Conservation (phyloP, 345 rosid genomes). For the Ceriops tagal region DNA sequence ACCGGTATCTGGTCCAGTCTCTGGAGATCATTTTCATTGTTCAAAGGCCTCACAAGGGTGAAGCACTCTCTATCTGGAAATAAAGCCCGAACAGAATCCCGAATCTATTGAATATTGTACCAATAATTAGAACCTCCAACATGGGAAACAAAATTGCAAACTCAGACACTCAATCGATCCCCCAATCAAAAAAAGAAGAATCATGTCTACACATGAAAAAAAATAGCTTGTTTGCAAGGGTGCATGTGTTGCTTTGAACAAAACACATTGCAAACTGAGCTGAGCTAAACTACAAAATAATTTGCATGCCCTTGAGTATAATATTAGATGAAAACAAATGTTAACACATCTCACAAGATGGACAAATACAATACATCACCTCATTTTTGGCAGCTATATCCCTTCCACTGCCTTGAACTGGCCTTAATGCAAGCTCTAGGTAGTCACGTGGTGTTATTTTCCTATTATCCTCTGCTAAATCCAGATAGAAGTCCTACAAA, state of each 20-base stretch:
- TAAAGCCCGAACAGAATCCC: constrained; percentile 82
- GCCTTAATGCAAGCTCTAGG: constrained; percentile 83
- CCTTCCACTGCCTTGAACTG: constrained; percentile 73
- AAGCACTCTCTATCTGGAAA: constrained; percentile 97
- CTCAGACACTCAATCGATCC: not conserved
- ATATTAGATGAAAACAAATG: no score
- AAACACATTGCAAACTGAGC: not conserved
- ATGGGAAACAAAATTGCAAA: not conserved
- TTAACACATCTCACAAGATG: not conserved
- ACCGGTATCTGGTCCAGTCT: constrained; percentile 83
- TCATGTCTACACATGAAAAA: not conserved
- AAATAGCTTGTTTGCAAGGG: not conserved
- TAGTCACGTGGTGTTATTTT: constrained; percentile 95
- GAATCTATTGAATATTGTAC: constrained; percentile 46
- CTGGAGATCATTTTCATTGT: constrained; percentile 81
- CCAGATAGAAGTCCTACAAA: constrained; percentile 87
- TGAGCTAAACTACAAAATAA: no score
- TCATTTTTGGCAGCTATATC: constrained; percentile 89
- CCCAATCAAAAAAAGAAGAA: not conserved
- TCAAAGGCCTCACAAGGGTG: constrained; percentile 87
- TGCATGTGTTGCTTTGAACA: not conserved
- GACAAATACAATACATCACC: constrained; percentile 41
- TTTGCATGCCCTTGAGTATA: no score
- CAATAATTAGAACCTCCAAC: constrained; percentile 18
- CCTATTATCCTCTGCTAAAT: constrained; percentile 72